These are phyloP conservation scores for Trapa incisa DNA, from an alignment of 345 rosid genomes.

Conservation along the genomic window DNA sequence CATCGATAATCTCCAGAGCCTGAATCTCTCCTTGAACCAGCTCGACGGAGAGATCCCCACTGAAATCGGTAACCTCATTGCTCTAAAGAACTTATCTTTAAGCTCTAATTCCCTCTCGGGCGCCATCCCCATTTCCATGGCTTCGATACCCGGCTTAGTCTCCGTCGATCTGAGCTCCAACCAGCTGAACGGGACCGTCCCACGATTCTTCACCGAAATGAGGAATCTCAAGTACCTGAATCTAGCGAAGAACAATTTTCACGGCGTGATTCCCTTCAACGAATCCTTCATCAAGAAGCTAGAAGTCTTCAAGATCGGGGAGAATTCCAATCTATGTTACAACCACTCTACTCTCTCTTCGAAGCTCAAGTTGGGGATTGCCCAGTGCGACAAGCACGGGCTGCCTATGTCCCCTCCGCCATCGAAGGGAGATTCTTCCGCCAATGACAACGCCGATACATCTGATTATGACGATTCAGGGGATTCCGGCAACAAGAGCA, in stretches of 20 bases:
- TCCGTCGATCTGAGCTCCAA: conserved; percentile 84
- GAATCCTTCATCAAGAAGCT: conserved; percentile 50
- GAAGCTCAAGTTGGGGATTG: conserved; percentile 76
- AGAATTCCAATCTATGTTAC: conserved; percentile 69
- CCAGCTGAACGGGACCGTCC: conserved; percentile 80
- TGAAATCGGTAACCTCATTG: conserved; percentile 53
- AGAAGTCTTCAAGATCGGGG: conserved; percentile 56
- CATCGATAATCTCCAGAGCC: conserved; percentile 45
- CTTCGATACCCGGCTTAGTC: conserved; percentile 54
- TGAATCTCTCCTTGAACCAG: conserved; percentile 53
- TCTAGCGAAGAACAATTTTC: conserved; percentile 57
- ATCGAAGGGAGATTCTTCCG: conserved; percentile 32
- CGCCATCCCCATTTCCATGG: conserved; percentile 61
- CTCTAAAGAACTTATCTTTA: conserved; percentile 54
- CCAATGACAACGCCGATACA: conserved; percentile 27
- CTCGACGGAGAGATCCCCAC: conserved; percentile 60
- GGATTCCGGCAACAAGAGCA: conserved; percentile 27
- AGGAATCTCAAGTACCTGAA: conserved; percentile 56
- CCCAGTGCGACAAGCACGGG: conserved; percentile 80
- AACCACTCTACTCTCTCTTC: conserved; percentile 57
- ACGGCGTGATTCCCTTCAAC: conserved; percentile 81
- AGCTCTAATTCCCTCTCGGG: conserved; percentile 76
- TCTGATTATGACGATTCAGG: conserved; percentile 33
- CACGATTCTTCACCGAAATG: conserved; percentile 54
- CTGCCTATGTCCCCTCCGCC: conserved; percentile 79